phyloP scores from a whole-genome alignment of 441 rosid species.

The Kokia cookei region DNA sequence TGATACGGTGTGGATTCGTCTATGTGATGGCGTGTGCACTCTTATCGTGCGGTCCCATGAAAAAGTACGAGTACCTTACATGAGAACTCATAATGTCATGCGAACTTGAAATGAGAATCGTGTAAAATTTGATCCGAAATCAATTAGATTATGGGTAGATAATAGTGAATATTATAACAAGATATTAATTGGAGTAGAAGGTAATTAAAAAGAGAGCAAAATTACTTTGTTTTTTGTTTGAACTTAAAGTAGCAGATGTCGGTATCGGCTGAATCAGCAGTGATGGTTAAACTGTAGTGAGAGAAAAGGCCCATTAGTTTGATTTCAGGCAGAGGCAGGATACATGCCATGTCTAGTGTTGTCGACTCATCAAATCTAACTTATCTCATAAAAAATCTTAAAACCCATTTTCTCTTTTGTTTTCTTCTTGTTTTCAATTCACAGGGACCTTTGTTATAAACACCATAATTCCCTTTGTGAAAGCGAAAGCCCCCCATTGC shows the following conservation, averaged over 20 bases:
- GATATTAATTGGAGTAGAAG: too few species aligned
- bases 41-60: too few species aligned
- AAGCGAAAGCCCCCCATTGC: not conserved
- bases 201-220: not conserved
- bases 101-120: too few species aligned
- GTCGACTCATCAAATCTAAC: slow-evolving; percentile 26
- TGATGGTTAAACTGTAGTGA: slow-evolving; percentile 17
- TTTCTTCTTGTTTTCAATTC: slow-evolving; percentile 10
- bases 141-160: too few species aligned
- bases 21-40: too few species aligned
- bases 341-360: slow-evolving; percentile 15
- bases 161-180: too few species aligned
- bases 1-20: too few species aligned
- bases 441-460: slow-evolving; percentile 6
- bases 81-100: too few species aligned
- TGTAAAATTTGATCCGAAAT: too few species aligned
- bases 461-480: not conserved
- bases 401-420: not conserved
- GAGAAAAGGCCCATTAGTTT: not conserved
- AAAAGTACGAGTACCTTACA: too few species aligned
- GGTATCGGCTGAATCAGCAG: slow-evolving; percentile 26
- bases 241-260: slow-evolving; percentile 4
- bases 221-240: not conserved
- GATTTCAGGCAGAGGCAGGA: slow-evolving; percentile 10
- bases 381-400: not conserved